Base-by-base conservation (phyloP, 23 red algal species). In the Chondrus crispus region DNA sequence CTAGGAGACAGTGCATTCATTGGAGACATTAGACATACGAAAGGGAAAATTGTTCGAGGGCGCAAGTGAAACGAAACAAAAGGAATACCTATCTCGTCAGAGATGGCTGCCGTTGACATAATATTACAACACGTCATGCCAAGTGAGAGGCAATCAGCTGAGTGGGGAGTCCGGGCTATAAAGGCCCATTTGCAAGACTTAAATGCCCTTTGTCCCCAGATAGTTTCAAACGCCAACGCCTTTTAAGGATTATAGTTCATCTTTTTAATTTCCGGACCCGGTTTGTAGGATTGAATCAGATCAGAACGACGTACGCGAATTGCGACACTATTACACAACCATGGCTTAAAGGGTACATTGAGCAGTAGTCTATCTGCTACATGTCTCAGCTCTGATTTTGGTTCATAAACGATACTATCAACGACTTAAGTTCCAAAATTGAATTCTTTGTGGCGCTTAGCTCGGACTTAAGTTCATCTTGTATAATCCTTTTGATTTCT, bases 161-260 rank as follows among this genome's bases (percentile, higher is more conserved):
- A 37, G 43, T 89, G 70, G 85, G 85, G 85, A 10, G 69, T 89
- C 22, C 26, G 68, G 5, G 69, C 60, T 0, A 30, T 89, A 38
- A 62, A 50, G 0, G 32, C 32, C 47, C 85, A 24, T 79, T 89
- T 46, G 32, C 8, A 19, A 18, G 85, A 33, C 33, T 74, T 18
- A 40, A 33, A 18, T 47, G 19, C 40, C 14, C 22, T 13, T 22
- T 89, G 19, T 47, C 49, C 41, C 38, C 70, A 30, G 69, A 89
- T 50, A 43, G 40, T 35, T n/a, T 38, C 1, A 62, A 79, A 1
- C 85, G 85, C 42, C 41, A 69, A 24, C 19, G 85, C 24, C 48
- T 89, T 11, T 29, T 89, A 5, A 68, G 47, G 6, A 13, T 76
- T 0, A 43, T 51, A 14, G 44, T 39, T 39, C 49, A 79, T 44